Evolutionary conservation across 257 asterid genomes (phyloP), one percentile per base, ranked within the genome.

Genomic region (Eucommia ulmoides): DNA sequence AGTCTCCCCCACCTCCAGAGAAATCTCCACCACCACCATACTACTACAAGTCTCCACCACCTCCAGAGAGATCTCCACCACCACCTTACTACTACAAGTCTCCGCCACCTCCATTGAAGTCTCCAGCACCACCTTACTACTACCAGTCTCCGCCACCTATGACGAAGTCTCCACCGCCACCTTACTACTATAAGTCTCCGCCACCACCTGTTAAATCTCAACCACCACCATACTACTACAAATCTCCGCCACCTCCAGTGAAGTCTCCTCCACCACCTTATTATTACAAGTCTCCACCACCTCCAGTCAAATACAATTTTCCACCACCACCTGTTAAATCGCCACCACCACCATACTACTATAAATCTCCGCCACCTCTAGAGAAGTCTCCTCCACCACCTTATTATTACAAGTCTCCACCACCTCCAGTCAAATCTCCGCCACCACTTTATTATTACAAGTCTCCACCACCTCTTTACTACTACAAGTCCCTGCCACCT

Each of bases 351-450:
- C 75, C 76, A 0, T 78, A 78, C 21, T 2, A 23, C 0, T 74
- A 77, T 4, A 51, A 48, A 0, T 74, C 84, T 0, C 82, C 82
- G 0, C 79, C 84, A 19, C 77, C 81, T 6, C 73, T 75, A 7
- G 7, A 3, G 3, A 9, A 9, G 6, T 58, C 73, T 0, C 68
- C 71, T 0, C 72, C 72, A 0, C 78, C 81, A 8, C 74, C 70
- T 0, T 69, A 73, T 11, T 15, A 54, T 0, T 77, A 77, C 8
- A 41, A 20, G 0, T 68, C 86, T 0, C 59, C 59, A 10, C 59
- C 72, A 0, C 49, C 59, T 0, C 59, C 63, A 0, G 57, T 59
- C 10, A 29, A 29, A 29, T 12, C 38, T 29, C 38, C 7, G 7
- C 38, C 38, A 29, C 12, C 38, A 29, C 12, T 5, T 12, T 29